phyloP scores from a whole-genome alignment of 2,329 filamentous ascomycete genomes.

The Colletotrichum agaves region DNA sequence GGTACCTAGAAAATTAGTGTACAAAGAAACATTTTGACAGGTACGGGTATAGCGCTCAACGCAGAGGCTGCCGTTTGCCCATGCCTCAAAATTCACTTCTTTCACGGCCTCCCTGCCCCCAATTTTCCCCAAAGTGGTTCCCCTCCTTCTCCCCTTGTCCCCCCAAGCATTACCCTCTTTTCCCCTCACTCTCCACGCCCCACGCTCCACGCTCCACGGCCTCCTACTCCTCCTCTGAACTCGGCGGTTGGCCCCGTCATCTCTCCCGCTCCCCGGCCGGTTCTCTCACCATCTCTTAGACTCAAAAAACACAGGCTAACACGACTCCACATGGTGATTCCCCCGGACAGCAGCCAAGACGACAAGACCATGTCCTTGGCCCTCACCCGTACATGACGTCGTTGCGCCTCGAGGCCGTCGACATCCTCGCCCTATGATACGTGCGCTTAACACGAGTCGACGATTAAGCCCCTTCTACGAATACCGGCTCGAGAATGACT shows the following conservation, averaged over 20 bases:
- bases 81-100: background rate
- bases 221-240: too few species aligned
- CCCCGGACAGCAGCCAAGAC: background rate
- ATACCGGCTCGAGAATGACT: constrained; percentile 10
- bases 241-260: constrained; percentile 10
- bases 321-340: background rate
- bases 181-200: constrained; percentile 15
- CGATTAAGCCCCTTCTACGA: background rate
- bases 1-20: too few species aligned
- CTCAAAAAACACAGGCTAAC: background rate
- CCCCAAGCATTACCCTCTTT: constrained; percentile 6
- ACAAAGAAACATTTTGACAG: background rate
- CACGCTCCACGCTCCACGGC: background rate
- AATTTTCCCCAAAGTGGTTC: constrained; percentile 13
- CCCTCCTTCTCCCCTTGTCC: background rate
- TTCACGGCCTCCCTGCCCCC: background rate
- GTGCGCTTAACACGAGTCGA: constrained; percentile 30
- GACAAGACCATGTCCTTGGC: constrained; percentile 24
- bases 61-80: background rate
- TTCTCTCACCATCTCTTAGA: background rate
- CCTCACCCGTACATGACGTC: constrained; percentile 27
- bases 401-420: background rate
- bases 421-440: constrained; percentile 21
- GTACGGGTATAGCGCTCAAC: background rate
- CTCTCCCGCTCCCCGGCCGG: background rate